Percentiles rank a stretch among this genome's conserved stretches.
Conservation (phyloP, 177 flowering plant species). For the Vitis hybrid region DNA sequence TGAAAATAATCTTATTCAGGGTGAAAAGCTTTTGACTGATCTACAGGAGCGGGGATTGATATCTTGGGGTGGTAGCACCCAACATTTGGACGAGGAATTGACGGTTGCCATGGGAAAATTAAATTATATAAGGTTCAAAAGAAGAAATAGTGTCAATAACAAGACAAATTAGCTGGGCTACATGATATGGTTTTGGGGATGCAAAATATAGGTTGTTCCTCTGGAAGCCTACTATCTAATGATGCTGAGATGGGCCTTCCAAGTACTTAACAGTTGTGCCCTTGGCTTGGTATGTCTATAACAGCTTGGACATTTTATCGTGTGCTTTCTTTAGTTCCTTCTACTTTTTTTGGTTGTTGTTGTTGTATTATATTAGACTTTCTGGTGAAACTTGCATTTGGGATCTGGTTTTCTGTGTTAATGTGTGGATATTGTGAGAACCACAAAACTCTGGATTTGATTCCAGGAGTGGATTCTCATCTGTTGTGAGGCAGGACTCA, state of each 20-base stretch:
- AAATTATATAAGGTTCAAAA: slow-evolving; percentile 33
- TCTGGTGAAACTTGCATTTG: not conserved
- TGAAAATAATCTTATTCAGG: slow-evolving; percentile 25
- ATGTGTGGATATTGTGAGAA: not conserved
- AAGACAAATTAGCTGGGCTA: not conserved
- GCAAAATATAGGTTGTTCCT: not conserved
- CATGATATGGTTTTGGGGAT: not conserved
- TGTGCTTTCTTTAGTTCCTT: not conserved
- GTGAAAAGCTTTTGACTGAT: slow-evolving; percentile 55
- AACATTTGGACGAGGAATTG: slow-evolving; percentile 33
- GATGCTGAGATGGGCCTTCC: slow-evolving; percentile 3
- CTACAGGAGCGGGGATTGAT: slow-evolving; percentile 56
- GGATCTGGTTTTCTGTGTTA: not conserved
- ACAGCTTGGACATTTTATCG: not conserved
- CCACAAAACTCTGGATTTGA: not conserved
- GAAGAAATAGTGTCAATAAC: slow-evolving; percentile 12
- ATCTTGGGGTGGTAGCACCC: slow-evolving; percentile 19
- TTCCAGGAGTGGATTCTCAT: not conserved
- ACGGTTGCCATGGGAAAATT: slow-evolving; percentile 35
- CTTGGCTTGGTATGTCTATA: slow-evolving; percentile 2
- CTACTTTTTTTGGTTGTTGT: not conserved
- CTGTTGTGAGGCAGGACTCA: too few species aligned
- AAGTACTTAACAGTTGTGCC: not conserved
- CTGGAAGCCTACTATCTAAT: not conserved
- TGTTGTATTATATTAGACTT: not conserved